phyloP scores from a whole-genome alignment of 2,329 filamentous ascomycete genomes.

The Monosporascus sp. region DNA sequence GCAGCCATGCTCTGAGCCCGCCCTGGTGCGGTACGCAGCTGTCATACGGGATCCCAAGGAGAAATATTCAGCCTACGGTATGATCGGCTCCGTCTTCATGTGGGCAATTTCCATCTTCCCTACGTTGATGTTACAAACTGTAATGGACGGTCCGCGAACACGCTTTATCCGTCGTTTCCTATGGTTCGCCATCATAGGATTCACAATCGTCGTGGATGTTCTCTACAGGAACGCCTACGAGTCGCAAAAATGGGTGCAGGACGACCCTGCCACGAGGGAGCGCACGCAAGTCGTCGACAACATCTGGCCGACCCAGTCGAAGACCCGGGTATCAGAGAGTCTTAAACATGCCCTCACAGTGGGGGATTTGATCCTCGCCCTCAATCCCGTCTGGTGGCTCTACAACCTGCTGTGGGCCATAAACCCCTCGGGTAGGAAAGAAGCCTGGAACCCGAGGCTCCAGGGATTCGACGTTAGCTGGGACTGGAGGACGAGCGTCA shows the following conservation, averaged over 20 bases:
- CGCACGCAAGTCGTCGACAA: slow-evolving; percentile 2
- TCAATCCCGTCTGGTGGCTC: slow-evolving; percentile 11
- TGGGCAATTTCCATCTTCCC: slow-evolving; percentile 16
- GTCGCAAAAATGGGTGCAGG: background rate
- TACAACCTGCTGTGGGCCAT: slow-evolving; percentile 6
- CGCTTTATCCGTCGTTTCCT: slow-evolving; percentile 11
- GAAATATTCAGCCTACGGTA: slow-evolving; percentile 14
- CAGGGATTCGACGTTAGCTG: background rate
- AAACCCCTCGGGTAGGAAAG: background rate
- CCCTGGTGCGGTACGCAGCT: slow-evolving; percentile 11
- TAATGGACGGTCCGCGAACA: slow-evolving; percentile 2
- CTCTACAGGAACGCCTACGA: slow-evolving; percentile 10
- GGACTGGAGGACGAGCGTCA: slow-evolving; percentile 3
- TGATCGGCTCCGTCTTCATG: slow-evolving; percentile 15
- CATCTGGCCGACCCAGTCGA: slow-evolving; percentile 6
- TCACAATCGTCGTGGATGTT: slow-evolving; percentile 10
- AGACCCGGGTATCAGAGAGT: slow-evolving; percentile 2
- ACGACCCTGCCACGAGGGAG: background rate
- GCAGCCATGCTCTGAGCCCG: slow-evolving; percentile 15
- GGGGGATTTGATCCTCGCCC: slow-evolving; percentile 8
- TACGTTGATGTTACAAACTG: slow-evolving; percentile 12
- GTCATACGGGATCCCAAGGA: slow-evolving; percentile 6
- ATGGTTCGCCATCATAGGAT: slow-evolving; percentile 15
- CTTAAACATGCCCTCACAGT: slow-evolving; percentile 1
- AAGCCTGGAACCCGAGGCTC: background rate